A percentile compares a stretch with the other conserved stretches of the same genome.
These are phyloP conservation scores for Polyporus tsugae DNA, from an alignment of 1,284 basidiomycete species.

Conservation along the genomic window DNA sequence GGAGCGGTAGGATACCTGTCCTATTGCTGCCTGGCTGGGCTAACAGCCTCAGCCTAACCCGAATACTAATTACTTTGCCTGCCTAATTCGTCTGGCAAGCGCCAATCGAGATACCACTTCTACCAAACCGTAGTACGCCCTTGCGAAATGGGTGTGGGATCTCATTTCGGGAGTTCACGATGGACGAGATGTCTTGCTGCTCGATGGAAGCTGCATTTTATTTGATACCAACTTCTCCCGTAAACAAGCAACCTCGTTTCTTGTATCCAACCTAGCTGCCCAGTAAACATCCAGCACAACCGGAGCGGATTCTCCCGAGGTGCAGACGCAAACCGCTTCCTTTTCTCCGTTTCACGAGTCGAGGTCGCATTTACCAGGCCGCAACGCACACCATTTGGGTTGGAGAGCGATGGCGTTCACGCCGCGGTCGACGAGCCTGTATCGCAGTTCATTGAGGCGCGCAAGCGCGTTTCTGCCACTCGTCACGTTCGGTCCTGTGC, in stretches of 20 bases:
- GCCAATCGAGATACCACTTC: neutral
- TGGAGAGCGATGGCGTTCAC: constrained; percentile 76
- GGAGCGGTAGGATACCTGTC: neutral
- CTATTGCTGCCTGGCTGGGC: neutral
- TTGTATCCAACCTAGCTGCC: too few relatives aligned
- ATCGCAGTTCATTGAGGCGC: constrained; percentile 78
- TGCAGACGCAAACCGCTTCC: too few relatives aligned
- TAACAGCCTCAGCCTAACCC: too few relatives aligned
- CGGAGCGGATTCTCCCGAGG: too few relatives aligned
- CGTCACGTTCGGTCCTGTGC: constrained; percentile 41
- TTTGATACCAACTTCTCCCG: too few relatives aligned
- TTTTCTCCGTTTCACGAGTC: constrained; percentile 24
- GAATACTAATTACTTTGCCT: neutral
- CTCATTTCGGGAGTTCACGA: too few relatives aligned
- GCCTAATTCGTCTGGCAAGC: neutral
- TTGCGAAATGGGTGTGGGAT: neutral
- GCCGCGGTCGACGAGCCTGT: constrained; percentile 72
- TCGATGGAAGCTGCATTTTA: too few relatives aligned
- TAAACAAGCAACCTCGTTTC: too few relatives aligned
- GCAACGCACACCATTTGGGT: constrained; percentile 82
- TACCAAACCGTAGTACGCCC: neutral
- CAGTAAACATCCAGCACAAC: too few relatives aligned
- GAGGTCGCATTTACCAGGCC: constrained; percentile 66
- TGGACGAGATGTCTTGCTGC: too few relatives aligned
- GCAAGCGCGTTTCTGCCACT: constrained; percentile 68